Evolutionary conservation across 2,329 filamentous ascomycete species (phyloP), one percentile per base, ranked within the genome.

Genomic region (Dothidotthia symphoricarpi): DNA sequence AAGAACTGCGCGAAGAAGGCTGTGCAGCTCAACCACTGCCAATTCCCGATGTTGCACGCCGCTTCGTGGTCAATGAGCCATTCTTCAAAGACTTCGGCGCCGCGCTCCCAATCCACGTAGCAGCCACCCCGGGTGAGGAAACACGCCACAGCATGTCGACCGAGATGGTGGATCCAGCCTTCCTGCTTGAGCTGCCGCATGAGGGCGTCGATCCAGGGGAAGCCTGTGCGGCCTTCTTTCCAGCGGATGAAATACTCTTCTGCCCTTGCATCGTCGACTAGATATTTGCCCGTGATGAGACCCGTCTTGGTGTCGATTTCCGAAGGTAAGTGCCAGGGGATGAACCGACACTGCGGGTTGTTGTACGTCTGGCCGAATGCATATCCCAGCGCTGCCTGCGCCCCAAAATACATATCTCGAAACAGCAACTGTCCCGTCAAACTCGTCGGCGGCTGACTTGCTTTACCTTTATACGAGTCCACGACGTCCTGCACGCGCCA

Each of bases 401-500:
- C 85, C 11, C 78, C 85, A 52, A 90, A 89, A 64, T 89, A 90
- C 86, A 90, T 90, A 59, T 90, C 86, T 12, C 86, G 75, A 62
- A 90, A 90, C 9, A 88, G 70, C 1, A 90, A 66, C 52, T 90
- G 86, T 3, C 86, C 86, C 0, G 76, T 81, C 12, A 90, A 64
- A 44, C 80, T 85, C n/a, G 79, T 80, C 0, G 86, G 86, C 1
- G 83, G 80, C 3, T 68, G 51, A 0, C 74, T 74, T 2, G 69
- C 67, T 16, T 72, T 83, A 3, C 77, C 77, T 24, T 76, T 75
- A 52, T 79, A 80, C 9, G 70, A 68, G 4, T 76, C 68, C 2
- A 86, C 73, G 1, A 84, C 74, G 16, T 82, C 80, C 55, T 82
- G 76, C 0, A 81, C 80, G 16, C 78, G 75, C 80, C 85, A 87